Evolutionary conservation across 2,329 filamentous ascomycete genomes (phyloP).

Genomic region (Acephala macrosclerotiorum): DNA sequence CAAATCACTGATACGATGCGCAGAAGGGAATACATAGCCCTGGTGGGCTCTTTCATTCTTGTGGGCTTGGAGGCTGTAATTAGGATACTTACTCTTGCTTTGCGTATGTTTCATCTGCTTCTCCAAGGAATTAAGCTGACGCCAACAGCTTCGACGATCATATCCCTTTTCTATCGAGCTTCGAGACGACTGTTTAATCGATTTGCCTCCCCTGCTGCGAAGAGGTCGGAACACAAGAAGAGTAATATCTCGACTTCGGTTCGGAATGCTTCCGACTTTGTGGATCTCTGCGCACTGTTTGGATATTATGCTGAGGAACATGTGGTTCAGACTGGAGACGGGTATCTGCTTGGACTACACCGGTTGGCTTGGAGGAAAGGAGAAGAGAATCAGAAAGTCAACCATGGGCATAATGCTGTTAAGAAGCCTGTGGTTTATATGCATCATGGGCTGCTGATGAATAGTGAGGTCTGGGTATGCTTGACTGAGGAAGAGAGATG

Average conservation of each 20-base stretch:
- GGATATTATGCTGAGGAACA: conserved; percentile 97
- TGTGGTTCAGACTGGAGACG: conserved; percentile 92
- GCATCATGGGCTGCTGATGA: conserved; percentile 97
- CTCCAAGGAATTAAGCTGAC: conserved; percentile 19
- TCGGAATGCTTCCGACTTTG: conserved; percentile 88
- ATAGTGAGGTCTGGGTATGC: conserved; percentile 98
- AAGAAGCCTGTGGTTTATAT: conserved; percentile 90
- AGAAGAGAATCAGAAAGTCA: conserved; percentile 81
- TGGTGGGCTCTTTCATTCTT: conserved; percentile 83
- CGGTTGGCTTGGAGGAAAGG: conserved; percentile 83
- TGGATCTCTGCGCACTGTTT: conserved; percentile 89
- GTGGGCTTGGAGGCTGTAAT: conserved; percentile 84
- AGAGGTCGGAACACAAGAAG: conserved; percentile 71
- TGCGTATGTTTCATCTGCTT: conserved; percentile 66
- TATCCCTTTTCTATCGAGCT: conserved; percentile 81
- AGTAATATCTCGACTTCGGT: conserved; percentile 78
- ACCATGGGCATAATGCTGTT: conserved; percentile 70
- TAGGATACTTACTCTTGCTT: conserved; percentile 83
- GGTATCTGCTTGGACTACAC: conserved; percentile 90
- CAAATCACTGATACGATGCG: conserved; percentile 21
- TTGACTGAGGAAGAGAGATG: conserved; percentile 86
- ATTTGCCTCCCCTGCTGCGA: conserved; percentile 74
- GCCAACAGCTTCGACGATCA: conserved; percentile 73
- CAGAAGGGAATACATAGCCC: conserved; percentile 86
- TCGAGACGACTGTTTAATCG: conserved; percentile 85